These are phyloP conservation scores for Anaeramoeba ignava DNA, from an alignment of 78 protist species.

Conservation along the genomic window DNA sequence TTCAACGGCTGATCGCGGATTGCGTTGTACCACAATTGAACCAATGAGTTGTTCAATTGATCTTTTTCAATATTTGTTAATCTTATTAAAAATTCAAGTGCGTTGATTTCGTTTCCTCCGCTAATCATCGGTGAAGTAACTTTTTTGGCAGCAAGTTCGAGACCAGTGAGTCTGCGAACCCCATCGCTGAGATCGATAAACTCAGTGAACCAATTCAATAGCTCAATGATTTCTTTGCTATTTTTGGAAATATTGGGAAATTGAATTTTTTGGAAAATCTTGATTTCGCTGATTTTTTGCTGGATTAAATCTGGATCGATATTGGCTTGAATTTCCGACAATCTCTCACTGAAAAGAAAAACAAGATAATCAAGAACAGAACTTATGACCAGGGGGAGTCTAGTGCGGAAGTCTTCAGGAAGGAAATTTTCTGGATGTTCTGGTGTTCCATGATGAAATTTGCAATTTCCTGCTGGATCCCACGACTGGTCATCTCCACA, in stretches of 20 bases:
- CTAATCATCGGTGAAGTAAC: no score
- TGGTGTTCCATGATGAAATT: neutral
- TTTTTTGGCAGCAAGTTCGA: no score
- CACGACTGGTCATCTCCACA: constrained; percentile 33
- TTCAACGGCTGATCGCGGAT: neutral
- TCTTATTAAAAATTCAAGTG: neutral
- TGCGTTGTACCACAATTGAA: neutral
- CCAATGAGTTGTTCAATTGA: neutral
- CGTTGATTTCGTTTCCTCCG: no score
- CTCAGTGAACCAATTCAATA: no score
- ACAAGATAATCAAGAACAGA: neutral
- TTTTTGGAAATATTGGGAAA: no score
- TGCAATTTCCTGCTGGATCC: neutral
- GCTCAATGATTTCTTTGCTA: no score
- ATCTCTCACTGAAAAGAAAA: neutral
- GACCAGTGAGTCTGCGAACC: no score
- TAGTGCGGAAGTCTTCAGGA: neutral
- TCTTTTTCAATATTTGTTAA: neutral
- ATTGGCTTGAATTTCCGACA: no score
- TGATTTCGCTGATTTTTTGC: no score
- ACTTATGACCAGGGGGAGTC: neutral
- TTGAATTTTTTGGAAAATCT: no score
- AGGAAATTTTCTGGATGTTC: neutral
- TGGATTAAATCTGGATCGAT: no score
- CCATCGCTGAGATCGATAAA: no score